These are phyloP conservation scores for Castanopsis chinensis DNA, from an alignment of 306 rosid genomes.

Conservation along the genomic window DNA sequence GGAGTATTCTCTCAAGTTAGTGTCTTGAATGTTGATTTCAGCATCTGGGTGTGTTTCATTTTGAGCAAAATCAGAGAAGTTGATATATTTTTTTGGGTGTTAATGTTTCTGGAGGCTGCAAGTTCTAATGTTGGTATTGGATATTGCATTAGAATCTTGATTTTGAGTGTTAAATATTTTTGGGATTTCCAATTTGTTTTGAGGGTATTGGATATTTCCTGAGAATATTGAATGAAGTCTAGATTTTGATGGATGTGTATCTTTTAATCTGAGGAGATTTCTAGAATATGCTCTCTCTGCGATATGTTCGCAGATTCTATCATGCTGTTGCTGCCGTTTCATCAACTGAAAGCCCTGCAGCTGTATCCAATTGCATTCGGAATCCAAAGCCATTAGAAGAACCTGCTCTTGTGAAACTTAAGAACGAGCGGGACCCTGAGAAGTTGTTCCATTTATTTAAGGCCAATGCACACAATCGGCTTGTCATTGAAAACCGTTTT, in stretches of 20 bases:
- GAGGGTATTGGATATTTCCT: conserved; percentile 8
- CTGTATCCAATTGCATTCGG: conserved; percentile 10
- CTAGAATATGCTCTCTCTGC: conserved; percentile 74
- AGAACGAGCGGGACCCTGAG: conserved; percentile 63
- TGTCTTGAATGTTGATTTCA: neutral
- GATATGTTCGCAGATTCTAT: conserved; percentile 61
- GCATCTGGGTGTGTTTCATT: conserved; percentile 9
- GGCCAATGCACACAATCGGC: conserved; percentile 63
- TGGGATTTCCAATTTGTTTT: neutral
- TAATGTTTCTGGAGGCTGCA: neutral
- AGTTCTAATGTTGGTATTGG: conserved; percentile 1
- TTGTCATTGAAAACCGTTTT: conserved; percentile 59
- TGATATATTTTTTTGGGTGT: neutral
- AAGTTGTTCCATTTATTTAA: conserved; percentile 55
- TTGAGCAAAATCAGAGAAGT: neutral
- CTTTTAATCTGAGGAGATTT: conserved; percentile 24
- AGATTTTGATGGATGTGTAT: conserved; percentile 40
- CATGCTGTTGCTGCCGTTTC: conserved; percentile 28
- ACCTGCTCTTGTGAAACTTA: conserved; percentile 54
- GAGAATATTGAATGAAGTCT: conserved; percentile 16
- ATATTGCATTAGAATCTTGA: conserved; percentile 11
- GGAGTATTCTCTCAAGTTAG: neutral
- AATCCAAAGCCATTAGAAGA: conserved; percentile 36
- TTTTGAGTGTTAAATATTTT: neutral
- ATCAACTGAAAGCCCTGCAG: conserved; percentile 12